phyloP scores from a whole-genome alignment of 2,329 filamentous ascomycete species.

The Blastomyces silverae region DNA sequence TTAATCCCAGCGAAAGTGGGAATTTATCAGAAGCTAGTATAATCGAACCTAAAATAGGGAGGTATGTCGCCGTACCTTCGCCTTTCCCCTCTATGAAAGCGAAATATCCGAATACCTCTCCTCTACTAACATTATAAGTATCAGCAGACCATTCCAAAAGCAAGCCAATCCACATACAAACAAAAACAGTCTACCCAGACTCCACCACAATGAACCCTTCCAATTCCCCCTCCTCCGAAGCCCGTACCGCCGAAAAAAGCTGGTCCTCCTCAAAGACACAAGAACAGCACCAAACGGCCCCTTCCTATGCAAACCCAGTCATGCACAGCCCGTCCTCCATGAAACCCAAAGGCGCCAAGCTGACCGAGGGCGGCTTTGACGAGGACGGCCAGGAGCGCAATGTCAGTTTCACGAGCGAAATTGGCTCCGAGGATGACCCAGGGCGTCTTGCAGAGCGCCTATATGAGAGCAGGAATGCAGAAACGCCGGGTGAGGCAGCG shows the following conservation, averaged over 20 bases:
- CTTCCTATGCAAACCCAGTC: slow-evolving; percentile 34
- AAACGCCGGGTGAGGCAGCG: slow-evolving; percentile 27
- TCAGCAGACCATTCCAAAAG: neutral
- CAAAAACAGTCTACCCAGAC: neutral
- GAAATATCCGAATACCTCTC: neutral
- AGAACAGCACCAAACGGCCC: slow-evolving; percentile 31
- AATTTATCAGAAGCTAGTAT: neutral
- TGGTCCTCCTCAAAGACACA: slow-evolving; percentile 21
- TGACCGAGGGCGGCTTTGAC: slow-evolving; percentile 46
- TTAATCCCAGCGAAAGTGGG: neutral
- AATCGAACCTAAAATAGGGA: no score
- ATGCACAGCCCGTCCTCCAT: slow-evolving; percentile 28
- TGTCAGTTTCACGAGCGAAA: slow-evolving; percentile 47
- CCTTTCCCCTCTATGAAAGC: neutral
- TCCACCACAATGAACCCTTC: slow-evolving; percentile 14
- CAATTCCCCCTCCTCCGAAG: slow-evolving; percentile 18
- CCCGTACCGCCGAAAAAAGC: slow-evolving; percentile 27
- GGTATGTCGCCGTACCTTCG: no score
- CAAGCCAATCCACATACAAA: neutral
- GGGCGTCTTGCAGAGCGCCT: slow-evolving; percentile 42
- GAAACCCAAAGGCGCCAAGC: slow-evolving; percentile 48
- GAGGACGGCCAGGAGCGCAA: slow-evolving; percentile 37
- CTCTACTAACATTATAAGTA: neutral
- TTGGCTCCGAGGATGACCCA: slow-evolving; percentile 52
- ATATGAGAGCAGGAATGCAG: slow-evolving; percentile 30